Conservation (phyloP, 2,329 filamentous ascomycete species). For the Alternaria novae-zelandiae region DNA sequence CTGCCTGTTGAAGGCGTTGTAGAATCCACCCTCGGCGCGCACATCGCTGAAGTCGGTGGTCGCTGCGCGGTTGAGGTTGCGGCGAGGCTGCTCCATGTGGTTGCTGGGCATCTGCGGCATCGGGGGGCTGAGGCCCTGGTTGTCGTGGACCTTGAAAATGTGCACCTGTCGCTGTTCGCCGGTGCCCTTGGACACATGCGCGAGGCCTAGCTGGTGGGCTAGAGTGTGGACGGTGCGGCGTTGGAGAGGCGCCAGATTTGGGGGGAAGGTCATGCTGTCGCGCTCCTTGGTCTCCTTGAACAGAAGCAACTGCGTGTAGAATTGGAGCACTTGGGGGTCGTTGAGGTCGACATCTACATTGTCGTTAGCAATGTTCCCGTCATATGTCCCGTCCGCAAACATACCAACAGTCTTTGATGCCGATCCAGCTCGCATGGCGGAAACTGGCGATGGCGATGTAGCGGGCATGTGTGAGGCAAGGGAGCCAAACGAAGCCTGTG, state of each 20-base stretch:
- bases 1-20: conserved; percentile 78
- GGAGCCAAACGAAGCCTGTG: conserved; percentile 85
- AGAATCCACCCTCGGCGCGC: conserved; percentile 75
- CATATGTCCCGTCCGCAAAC: conserved; percentile 12
- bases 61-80: conserved; percentile 89
- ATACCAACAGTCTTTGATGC: conserved; percentile 52
- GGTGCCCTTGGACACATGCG: conserved; percentile 87
- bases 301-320: conserved; percentile 86
- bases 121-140: conserved; percentile 66
- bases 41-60: conserved; percentile 94
- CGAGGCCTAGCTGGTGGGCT: conserved; percentile 91
- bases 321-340: conserved; percentile 83
- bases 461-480: conserved; percentile 69
- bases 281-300: conserved; percentile 82
- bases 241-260: conserved; percentile 79
- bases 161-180: conserved; percentile 90
- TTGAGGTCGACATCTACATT: conserved; percentile 81
- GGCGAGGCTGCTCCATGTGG: conserved; percentile 78
- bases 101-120: conserved; percentile 67
- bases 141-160: conserved; percentile 74
- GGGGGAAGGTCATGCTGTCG: conserved; percentile 84
- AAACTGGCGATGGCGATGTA: conserved; percentile 72
- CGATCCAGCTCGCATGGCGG: conserved; percentile 56
- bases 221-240: conserved; percentile 91
- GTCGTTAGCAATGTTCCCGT: conserved; percentile 19